A percentile compares a stretch with the other conserved stretches of the same genome.
Evolutionary conservation across 106 monocot species (phyloP).

Genomic region (Apostasia shenzhenica): DNA sequence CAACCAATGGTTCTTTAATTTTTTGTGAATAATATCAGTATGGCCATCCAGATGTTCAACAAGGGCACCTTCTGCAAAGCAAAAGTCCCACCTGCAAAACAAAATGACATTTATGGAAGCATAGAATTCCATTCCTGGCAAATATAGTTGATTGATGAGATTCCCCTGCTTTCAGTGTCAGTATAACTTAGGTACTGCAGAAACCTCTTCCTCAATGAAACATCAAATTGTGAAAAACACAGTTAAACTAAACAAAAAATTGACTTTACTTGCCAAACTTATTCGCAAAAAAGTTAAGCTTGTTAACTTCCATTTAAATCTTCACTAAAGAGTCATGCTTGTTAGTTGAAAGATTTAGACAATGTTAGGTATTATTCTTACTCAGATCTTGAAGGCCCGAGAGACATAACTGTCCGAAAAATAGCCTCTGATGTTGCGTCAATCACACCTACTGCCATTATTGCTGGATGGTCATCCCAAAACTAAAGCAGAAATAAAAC

Average conservation of each 20-base stretch:
- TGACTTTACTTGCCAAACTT: no score
- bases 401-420: constrained; percentile 83
- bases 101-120: neutral
- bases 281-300: no score
- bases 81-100: constrained; percentile 94
- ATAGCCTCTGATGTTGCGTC: constrained; percentile 88
- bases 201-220: no score
- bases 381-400: constrained; percentile 95
- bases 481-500: constrained; percentile 32
- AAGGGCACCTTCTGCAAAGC: constrained; percentile 59
- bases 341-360: neutral
- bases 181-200: no score
- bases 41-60: constrained; percentile 94
- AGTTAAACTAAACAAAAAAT: no score
- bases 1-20: constrained; percentile 70
- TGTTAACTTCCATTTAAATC: no score
- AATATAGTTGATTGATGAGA: no score
- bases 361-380: constrained; percentile 20
- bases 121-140: no score
- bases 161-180: no score
- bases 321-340: neutral
- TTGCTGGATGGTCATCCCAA: constrained; percentile 96
- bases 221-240: no score
- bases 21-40: constrained; percentile 91
- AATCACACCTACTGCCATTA: constrained; percentile 96